These are phyloP conservation scores for Xylaria castorea DNA, from an alignment of 495 filamentous ascomycete species.

Conservation along the genomic window DNA sequence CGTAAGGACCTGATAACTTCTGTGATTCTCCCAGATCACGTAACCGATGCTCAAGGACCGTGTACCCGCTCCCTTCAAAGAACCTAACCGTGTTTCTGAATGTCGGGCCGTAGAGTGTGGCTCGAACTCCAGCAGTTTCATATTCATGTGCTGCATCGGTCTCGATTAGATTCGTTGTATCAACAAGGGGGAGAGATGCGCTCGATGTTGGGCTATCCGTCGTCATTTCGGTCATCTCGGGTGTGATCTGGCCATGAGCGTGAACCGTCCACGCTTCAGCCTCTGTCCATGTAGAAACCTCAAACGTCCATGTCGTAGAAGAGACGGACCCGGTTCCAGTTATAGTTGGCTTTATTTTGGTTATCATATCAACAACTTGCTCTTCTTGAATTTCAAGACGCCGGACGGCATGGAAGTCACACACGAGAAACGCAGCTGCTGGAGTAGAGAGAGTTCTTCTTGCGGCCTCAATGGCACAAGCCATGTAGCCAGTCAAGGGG, in stretches of 20 bases:
- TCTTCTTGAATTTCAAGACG: conserved; percentile 25
- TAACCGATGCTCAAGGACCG: conserved; percentile 15
- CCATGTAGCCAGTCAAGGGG: conserved; percentile 60
- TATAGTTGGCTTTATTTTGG: conserved; percentile 18
- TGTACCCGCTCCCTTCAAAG: conserved; percentile 15
- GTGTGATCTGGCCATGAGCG: conserved; percentile 7
- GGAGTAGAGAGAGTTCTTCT: conserved; percentile 18
- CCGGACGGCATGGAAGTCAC: conserved; percentile 20
- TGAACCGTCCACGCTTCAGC: conserved; percentile 22
- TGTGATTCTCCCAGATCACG: conserved; percentile 16
- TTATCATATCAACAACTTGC: conserved; percentile 18
- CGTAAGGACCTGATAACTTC: not conserved
- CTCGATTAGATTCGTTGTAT: conserved; percentile 9
- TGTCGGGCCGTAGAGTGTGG: conserved; percentile 18
- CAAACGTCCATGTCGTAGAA: conserved; percentile 20
- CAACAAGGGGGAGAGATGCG: conserved; percentile 18
- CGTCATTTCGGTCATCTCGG: conserved; percentile 15
- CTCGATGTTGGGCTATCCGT: conserved; percentile 20
- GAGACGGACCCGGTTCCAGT: conserved; percentile 19
- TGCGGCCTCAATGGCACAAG: conserved; percentile 57
- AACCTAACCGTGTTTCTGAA: conserved; percentile 11
- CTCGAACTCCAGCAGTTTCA: not conserved
- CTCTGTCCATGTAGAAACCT: conserved; percentile 18
- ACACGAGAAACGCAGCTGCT: conserved; percentile 7
- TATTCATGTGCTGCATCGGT: conserved; percentile 2